phyloP scores from a whole-genome alignment of 345 rosid genomes.

The Boechera retrofracta region DNA sequence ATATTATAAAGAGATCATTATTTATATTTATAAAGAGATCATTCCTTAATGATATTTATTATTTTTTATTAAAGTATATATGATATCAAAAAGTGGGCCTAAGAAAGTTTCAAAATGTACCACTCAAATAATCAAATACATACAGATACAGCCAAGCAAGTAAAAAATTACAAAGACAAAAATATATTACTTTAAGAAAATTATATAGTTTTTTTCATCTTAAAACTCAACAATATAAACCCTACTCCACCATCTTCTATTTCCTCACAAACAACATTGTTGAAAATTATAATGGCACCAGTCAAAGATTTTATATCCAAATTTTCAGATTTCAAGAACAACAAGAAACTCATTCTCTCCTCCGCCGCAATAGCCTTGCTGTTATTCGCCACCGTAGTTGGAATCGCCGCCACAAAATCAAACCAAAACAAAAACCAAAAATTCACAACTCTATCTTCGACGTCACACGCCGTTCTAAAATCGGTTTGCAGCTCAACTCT shows the following conservation, averaged over 20 bases:
- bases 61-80: background rate
- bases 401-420: conserved; percentile 25
- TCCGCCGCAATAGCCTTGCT: conserved; percentile 32
- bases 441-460: conserved; percentile 25
- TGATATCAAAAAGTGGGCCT: conserved; percentile 33
- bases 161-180: conserved; percentile 2
- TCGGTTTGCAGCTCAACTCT: conserved; percentile 61
- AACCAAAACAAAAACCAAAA: conserved; percentile 23
- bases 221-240: conserved; percentile 34
- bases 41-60: no score
- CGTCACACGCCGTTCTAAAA: conserved; percentile 43
- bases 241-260: background rate
- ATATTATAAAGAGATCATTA: background rate
- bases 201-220: background rate
- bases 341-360: conserved; percentile 40
- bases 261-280: conserved; percentile 27
- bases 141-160: conserved; percentile 26
- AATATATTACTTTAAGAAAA: background rate
- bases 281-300: conserved; percentile 35
- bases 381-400: conserved; percentile 15
- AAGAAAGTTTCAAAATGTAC: conserved; percentile 16
- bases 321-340: conserved; percentile 40
- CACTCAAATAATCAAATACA: conserved; percentile 21
- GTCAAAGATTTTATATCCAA: conserved; percentile 37
- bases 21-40: no score